These are phyloP conservation scores for Russula lepida DNA, from an alignment of 768 basidiomycete genomes.

Conservation along the genomic window DNA sequence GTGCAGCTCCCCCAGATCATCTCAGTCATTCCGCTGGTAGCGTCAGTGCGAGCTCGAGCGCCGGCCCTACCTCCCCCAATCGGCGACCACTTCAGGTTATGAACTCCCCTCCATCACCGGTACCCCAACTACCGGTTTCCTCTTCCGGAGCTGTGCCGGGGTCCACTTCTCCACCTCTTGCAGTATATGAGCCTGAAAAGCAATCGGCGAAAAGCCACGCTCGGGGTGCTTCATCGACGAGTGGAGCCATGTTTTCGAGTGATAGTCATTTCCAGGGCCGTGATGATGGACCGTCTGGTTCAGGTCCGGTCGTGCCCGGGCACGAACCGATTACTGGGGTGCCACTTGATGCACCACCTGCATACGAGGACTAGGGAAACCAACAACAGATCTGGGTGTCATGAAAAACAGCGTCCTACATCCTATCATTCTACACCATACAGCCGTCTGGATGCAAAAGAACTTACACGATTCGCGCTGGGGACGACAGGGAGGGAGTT, in stretches of 20 bases:
- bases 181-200: not conserved
- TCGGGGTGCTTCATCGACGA: not conserved
- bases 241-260: not conserved
- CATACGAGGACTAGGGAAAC: constrained; percentile 7
- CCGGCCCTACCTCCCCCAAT: not conserved
- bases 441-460: not conserved
- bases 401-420: not conserved
- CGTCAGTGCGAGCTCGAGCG: not conserved
- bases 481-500: not conserved
- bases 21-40: not conserved
- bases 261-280: not conserved
- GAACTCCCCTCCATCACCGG: constrained; percentile 5
- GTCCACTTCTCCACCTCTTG: not conserved
- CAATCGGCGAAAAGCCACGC: not conserved
- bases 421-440: not conserved
- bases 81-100: constrained; percentile 2
- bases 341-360: constrained; percentile 3
- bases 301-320: not conserved
- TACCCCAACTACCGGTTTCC: not conserved
- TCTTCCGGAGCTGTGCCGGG: not conserved
- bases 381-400: not conserved
- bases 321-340: not conserved
- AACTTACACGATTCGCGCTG: not conserved
- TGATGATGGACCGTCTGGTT: not conserved
- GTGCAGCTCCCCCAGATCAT: constrained; percentile 8